These are phyloP conservation scores for Hippophae tibetana DNA, from an alignment of 306 rosid species.

Conservation along the genomic window DNA sequence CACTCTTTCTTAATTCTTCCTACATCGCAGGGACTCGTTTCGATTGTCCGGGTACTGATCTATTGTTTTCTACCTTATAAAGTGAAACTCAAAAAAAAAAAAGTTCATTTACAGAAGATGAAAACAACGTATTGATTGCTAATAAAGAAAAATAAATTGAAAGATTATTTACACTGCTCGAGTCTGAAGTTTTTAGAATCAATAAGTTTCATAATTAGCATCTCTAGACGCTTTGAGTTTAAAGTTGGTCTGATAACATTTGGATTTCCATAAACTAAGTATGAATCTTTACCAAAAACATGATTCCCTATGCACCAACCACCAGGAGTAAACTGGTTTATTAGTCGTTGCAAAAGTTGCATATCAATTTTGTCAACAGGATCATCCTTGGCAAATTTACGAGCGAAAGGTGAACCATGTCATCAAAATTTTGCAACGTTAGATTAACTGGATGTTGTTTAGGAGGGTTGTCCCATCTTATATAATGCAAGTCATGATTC, in stretches of 20 bases:
- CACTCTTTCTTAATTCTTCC: too few relatives aligned
- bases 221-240: constrained; percentile 57
- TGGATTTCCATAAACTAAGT: constrained; percentile 45
- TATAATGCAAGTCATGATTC: constrained; percentile 64
- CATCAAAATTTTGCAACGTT: constrained; percentile 49
- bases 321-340: constrained; percentile 50
- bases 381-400: constrained; percentile 44
- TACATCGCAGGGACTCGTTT: too few relatives aligned
- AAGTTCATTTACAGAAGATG: too few relatives aligned
- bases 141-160: background rate
- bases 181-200: constrained; percentile 69
- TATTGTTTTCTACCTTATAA: too few relatives aligned
- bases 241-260: constrained; percentile 50
- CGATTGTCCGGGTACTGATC: too few relatives aligned
- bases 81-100: too few relatives aligned
- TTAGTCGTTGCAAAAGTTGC: constrained; percentile 45
- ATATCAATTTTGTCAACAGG: constrained; percentile 54
- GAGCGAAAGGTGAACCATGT: constrained; percentile 79
- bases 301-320: constrained; percentile 57
- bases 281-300: constrained; percentile 32
- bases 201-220: constrained; percentile 55
- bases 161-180: constrained; percentile 61
- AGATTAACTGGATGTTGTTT: constrained; percentile 49
- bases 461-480: constrained; percentile 67
- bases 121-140: too few relatives aligned